Conservation (phyloP, 2,329 filamentous ascomycete species). For the Fusarium sp. region DNA sequence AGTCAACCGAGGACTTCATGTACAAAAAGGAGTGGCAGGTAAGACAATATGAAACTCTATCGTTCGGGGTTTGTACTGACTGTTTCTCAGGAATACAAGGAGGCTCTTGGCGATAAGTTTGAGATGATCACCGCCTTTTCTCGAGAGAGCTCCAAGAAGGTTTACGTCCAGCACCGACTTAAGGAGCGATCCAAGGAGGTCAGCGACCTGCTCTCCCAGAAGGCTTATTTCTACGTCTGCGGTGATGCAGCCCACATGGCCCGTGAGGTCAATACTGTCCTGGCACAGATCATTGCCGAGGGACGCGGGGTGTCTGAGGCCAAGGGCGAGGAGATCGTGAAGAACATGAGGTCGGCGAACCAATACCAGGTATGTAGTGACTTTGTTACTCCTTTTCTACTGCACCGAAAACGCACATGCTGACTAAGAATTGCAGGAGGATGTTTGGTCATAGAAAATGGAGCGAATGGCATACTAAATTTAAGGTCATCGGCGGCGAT, state of each 20-base stretch:
- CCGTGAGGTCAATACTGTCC: conserved; percentile 87
- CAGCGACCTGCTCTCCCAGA: conserved; percentile 85
- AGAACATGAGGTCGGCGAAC: conserved; percentile 93
- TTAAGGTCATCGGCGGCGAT: conserved; percentile 38
- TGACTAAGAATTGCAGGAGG: conserved; percentile 64
- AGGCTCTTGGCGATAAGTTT: conserved; percentile 87
- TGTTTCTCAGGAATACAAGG: conserved; percentile 77
- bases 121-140: conserved; percentile 95
- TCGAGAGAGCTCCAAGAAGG: conserved; percentile 86
- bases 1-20: conserved; percentile 87
- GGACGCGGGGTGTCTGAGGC: conserved; percentile 83
- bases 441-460: conserved; percentile 72
- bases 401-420: conserved; percentile 8
- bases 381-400: background rate
- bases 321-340: conserved; percentile 96
- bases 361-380: conserved; percentile 84
- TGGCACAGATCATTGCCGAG: conserved; percentile 87
- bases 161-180: conserved; percentile 95
- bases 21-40: conserved; percentile 95
- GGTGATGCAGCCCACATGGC: conserved; percentile 98
- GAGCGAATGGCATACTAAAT: conserved; percentile 23
- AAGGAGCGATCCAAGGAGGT: conserved; percentile 85
- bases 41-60: conserved; percentile 55
- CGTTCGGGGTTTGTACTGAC: conserved; percentile 21
- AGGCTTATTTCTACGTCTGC: conserved; percentile 97